phyloP scores from a whole-genome alignment of 2,329 filamentous ascomycete genomes.

The Fusarium pseudograminearum region DNA sequence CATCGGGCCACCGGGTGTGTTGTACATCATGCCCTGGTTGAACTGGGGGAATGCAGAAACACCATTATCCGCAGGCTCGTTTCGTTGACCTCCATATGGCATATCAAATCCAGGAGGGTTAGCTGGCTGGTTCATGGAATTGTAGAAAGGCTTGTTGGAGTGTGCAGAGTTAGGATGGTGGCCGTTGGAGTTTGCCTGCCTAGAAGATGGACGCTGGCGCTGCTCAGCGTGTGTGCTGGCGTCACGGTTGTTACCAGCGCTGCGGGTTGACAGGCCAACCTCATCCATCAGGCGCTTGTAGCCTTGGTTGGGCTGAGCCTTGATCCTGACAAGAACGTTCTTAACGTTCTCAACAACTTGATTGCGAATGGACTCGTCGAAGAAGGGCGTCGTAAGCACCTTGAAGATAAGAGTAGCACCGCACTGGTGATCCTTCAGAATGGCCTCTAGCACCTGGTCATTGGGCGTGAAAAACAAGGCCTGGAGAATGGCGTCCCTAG shows the following conservation, averaged over 20 bases:
- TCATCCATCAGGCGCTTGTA: constrained; percentile 99
- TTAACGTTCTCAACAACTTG: constrained; percentile 95
- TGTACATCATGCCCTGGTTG: constrained; percentile 66
- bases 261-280: constrained; percentile 84
- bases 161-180: constrained; percentile 57
- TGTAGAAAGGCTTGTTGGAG: constrained; percentile 66
- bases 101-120: constrained; percentile 62
- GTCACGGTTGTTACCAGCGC: constrained; percentile 58
- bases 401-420: constrained; percentile 98
- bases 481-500: constrained; percentile 87
- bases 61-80: constrained; percentile 64
- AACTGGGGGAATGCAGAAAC: constrained; percentile 65
- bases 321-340: constrained; percentile 87
- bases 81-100: constrained; percentile 64
- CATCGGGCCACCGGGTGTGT: constrained; percentile 59
- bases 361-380: constrained; percentile 88
- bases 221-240: constrained; percentile 60
- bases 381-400: constrained; percentile 96
- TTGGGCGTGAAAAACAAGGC: constrained; percentile 93
- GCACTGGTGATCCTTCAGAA: constrained; percentile 89
- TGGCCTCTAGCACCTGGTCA: constrained; percentile 88
- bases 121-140: constrained; percentile 59
- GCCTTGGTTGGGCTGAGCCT: constrained; percentile 92
- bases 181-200: constrained; percentile 63
- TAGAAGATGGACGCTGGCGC: constrained; percentile 67